Base-by-base conservation (phyloP, 805 yeast genomes). In the Yamadazyma olivae region DNA sequence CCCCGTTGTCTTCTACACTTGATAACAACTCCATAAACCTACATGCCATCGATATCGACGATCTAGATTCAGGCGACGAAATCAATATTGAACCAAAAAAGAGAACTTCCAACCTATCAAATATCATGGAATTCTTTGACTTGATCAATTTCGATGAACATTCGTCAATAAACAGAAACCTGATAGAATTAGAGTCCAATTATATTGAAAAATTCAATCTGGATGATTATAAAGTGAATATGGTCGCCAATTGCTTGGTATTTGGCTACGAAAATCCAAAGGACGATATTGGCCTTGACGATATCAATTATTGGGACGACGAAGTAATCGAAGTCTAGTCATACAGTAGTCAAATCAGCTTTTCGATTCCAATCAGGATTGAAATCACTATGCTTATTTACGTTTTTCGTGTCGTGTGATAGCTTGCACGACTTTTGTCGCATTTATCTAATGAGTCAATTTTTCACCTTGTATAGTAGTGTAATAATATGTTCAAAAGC, bases 71-170 rank as follows among this genome's bases (percentile, higher is more conserved):
- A 3, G 21, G 14, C 28, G 28, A 25, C 28, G 18, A 12, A 19
- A 21, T 26, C 9, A 24, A 28, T 7, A 19, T 30, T 5, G 36
- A 37, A 12, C 33, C 32, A 16, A 34, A 35, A 14, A 34, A 30
- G 19, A 29, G 47, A 30, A 33, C 36, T 1, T 41, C 44, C 24
- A 38, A 40, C 26, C 12, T 41, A 8, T 35, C 41, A 6, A 27
- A 35, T 22, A 35, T 41, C 20, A 27, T 41, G 32, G 48, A 44
- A 18, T 40, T 44, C 25, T 38, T 40, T 3, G 30, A 33, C 25
- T 36, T 40, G 10, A 44, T 44, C 13, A 28, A 44, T 19, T 43
- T 32, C 14, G 44, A 40, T 24, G 17, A 21, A 9, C n/a, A n/a
- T n/a, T n/a, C n/a, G n/a, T n/a, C n/a, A n/a, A 12, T 21, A 8